These are phyloP conservation scores for Psilocybe tampanensis DNA, from an alignment of 768 basidiomycete species.

Conservation along the genomic window DNA sequence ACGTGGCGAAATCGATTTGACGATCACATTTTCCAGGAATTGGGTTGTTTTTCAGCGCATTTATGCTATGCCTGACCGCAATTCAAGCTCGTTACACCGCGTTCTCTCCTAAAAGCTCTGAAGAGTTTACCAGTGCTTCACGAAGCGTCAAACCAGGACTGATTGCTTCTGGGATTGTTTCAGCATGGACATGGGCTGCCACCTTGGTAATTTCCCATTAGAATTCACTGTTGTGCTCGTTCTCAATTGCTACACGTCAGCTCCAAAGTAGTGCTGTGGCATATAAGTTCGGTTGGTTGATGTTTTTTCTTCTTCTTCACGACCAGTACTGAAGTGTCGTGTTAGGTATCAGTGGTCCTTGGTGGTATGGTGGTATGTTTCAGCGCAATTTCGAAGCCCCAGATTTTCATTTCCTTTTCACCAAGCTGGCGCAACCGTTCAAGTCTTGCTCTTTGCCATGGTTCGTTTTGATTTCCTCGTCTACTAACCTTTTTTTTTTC, in stretches of 20 bases:
- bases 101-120: slow-evolving; percentile 76
- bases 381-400: background rate
- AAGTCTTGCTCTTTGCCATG: slow-evolving; percentile 89
- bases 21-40: slow-evolving; percentile 54
- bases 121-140: slow-evolving; percentile 84
- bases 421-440: slow-evolving; percentile 78
- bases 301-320: background rate
- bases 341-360: slow-evolving; percentile 74
- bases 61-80: slow-evolving; percentile 79
- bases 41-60: slow-evolving; percentile 82
- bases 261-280: slow-evolving; percentile 83
- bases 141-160: slow-evolving; percentile 88
- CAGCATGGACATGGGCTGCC: slow-evolving; percentile 91
- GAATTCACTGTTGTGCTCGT: background rate
- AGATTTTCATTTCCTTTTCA: background rate
- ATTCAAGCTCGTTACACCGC: slow-evolving; percentile 85
- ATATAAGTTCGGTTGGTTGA: slow-evolving; percentile 69
- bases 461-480: slow-evolving; percentile 30
- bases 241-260: slow-evolving; percentile 22
- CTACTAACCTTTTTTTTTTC: background rate
- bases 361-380: slow-evolving; percentile 74
- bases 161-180: slow-evolving; percentile 91
- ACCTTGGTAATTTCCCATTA: slow-evolving; percentile 50
- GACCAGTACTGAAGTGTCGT: background rate
- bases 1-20: background rate